Conservation (phyloP, 1,284 basidiomycete species). For the Ganoderma lucidum region DNA sequence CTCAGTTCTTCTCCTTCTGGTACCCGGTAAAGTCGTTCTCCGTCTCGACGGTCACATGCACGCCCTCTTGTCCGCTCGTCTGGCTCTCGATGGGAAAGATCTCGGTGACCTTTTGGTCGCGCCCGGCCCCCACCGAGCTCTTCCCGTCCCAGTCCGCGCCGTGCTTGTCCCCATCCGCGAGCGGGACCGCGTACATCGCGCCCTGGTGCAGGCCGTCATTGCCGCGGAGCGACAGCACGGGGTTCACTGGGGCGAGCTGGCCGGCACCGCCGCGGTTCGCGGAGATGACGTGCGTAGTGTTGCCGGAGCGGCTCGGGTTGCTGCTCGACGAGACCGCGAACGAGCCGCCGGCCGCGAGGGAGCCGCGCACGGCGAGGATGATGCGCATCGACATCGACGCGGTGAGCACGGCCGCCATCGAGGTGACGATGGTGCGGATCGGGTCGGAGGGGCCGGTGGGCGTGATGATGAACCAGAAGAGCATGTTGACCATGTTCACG, state of each 20-base stretch:
- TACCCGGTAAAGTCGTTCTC: slow-evolving; percentile 40
- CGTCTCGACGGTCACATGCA: slow-evolving; percentile 46
- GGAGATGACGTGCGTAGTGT: slow-evolving; percentile 56
- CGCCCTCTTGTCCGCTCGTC: slow-evolving; percentile 34
- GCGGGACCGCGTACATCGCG: slow-evolving; percentile 62
- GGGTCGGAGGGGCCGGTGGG: slow-evolving; percentile 69
- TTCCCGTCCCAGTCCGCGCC: slow-evolving; percentile 59
- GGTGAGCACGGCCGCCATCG: slow-evolving; percentile 84
- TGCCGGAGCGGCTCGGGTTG: slow-evolving; percentile 42
- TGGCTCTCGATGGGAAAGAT: slow-evolving; percentile 42
- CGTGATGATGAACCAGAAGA: slow-evolving; percentile 83
- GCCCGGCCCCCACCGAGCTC: slow-evolving; percentile 56
- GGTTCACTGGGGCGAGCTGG: slow-evolving; percentile 33
- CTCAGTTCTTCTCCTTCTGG: slow-evolving; percentile 31
- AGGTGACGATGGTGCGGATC: slow-evolving; percentile 81
- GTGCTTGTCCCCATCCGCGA: slow-evolving; percentile 67
- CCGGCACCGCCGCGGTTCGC: slow-evolving; percentile 42
- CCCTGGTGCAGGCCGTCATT: slow-evolving; percentile 40
- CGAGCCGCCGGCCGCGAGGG: slow-evolving; percentile 70
- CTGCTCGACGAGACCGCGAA: slow-evolving; percentile 56
- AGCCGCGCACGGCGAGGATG: slow-evolving; percentile 78
- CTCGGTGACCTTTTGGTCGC: slow-evolving; percentile 48
- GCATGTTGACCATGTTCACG: slow-evolving; percentile 80
- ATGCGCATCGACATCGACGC: slow-evolving; percentile 86
- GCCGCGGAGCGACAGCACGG: slow-evolving; percentile 45